Evolutionary conservation across 2,329 filamentous ascomycete genomes (phyloP).

Genomic region (Fusarium sp.): DNA sequence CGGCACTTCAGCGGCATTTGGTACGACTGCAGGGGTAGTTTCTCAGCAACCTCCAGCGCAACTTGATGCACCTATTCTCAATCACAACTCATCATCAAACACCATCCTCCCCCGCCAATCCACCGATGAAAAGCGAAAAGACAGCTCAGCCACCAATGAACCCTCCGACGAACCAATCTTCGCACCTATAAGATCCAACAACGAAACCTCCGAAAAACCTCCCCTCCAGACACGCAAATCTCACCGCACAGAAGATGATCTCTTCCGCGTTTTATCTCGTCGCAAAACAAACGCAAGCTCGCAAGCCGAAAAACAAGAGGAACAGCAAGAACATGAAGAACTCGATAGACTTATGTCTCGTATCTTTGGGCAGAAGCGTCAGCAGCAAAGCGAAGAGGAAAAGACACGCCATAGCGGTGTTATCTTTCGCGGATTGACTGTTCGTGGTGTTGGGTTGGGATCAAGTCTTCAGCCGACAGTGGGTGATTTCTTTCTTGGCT

Average conservation of each 20-base stretch:
- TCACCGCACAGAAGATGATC: conserved; percentile 59
- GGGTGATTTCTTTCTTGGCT: conserved; percentile 72
- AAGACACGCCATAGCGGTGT: conserved; percentile 77
- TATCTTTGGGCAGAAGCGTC: conserved; percentile 75
- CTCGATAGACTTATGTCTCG: conserved; percentile 73
- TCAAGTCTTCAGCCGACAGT: conserved; percentile 65
- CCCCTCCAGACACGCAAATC: conserved; percentile 41
- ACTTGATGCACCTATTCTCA: neutral
- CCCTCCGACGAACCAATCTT: conserved; percentile 34
- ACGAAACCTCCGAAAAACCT: conserved; percentile 22
- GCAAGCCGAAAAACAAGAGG: conserved; percentile 52
- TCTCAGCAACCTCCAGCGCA: neutral
- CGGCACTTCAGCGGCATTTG: conserved; percentile 3
- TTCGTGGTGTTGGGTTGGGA: conserved; percentile 75
- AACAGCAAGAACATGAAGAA: conserved; percentile 54
- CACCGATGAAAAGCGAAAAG: neutral
- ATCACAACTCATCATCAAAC: conserved; percentile 21
- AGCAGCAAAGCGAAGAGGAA: conserved; percentile 74
- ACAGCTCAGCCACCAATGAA: neutral
- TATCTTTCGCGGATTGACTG: conserved; percentile 75
- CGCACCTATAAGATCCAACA: conserved; percentile 44
- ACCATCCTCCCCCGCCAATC: conserved; percentile 4
- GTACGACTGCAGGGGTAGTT: neutral
- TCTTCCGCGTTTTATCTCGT: conserved; percentile 61
- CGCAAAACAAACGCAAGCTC: conserved; percentile 56